Evolutionary conservation across 2,329 filamentous ascomycete genomes (phyloP).

Genomic region (Alternaria viburni): DNA sequence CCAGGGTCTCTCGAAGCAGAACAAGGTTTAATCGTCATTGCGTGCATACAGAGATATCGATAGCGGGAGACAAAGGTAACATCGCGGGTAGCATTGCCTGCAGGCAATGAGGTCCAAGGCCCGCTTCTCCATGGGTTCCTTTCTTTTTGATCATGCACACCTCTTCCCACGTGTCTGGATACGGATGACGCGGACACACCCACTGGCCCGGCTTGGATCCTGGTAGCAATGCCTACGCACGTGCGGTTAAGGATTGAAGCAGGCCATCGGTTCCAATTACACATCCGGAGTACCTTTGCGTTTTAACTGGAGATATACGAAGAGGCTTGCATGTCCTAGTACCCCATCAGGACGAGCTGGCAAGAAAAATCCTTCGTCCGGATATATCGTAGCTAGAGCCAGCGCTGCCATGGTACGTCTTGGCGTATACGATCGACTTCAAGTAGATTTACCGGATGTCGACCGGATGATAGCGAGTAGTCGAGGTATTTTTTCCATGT

Average conservation of each 20-base stretch:
- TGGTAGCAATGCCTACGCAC: background rate
- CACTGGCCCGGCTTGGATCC: background rate
- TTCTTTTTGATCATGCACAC: background rate
- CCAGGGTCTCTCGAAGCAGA: background rate
- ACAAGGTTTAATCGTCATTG: slow-evolving; percentile 1
- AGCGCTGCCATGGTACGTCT: background rate
- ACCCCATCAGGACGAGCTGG: background rate
- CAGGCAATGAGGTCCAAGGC: background rate
- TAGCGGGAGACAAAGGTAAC: background rate
- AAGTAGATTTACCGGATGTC: background rate
- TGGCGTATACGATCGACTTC: background rate
- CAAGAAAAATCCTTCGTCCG: background rate
- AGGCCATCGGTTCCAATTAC: background rate
- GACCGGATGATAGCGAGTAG: background rate
- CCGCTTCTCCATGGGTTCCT: background rate
- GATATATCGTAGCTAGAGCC: background rate
- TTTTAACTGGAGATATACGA: background rate
- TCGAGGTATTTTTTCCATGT: background rate
- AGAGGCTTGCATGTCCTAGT: background rate
- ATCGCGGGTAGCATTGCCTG: background rate
- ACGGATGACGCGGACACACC: background rate
- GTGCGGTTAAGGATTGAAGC: background rate
- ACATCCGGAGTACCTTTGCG: background rate
- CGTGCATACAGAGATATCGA: background rate
- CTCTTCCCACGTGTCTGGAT: background rate